phyloP scores from a whole-genome alignment of 192 early-diverging fungal genomes.

The Coemansia sp. region DNA sequence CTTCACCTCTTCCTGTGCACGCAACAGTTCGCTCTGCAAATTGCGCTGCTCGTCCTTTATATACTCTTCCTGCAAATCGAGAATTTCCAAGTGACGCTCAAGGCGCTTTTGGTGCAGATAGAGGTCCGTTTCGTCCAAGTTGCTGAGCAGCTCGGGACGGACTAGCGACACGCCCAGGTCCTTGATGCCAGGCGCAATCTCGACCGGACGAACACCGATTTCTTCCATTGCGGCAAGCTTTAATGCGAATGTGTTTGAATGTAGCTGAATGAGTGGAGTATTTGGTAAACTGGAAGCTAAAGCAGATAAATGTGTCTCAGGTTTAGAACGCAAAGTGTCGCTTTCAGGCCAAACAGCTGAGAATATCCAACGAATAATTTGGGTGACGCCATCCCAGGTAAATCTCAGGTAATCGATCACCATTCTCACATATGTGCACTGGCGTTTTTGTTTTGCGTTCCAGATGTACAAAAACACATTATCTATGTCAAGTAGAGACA shows the following conservation, averaged over 20 bases:
- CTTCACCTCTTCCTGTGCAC: slow-evolving; percentile 97
- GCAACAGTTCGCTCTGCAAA: slow-evolving; percentile 88
- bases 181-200: slow-evolving; percentile 49
- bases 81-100: slow-evolving; percentile 90
- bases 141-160: slow-evolving; percentile 41
- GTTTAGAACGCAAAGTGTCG: not conserved
- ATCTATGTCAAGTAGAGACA: too few species aligned
- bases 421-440: not conserved
- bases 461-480: too few species aligned
- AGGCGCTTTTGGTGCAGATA: slow-evolving; percentile 95
- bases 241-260: not conserved
- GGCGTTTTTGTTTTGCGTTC: not conserved
- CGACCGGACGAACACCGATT: slow-evolving; percentile 48
- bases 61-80: slow-evolving; percentile 97
- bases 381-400: not conserved
- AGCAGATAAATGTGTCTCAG: not conserved
- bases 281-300: not conserved
- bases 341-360: not conserved
- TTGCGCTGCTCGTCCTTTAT: slow-evolving; percentile 99
- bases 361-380: not conserved
- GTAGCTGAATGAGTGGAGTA: not conserved
- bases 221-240: slow-evolving; percentile 36
- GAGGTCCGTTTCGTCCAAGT: slow-evolving; percentile 71
- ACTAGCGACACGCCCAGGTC: slow-evolving; percentile 51
- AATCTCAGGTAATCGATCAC: slow-evolving; percentile 2